A percentile compares a stretch with the other conserved stretches of the same genome.
Evolutionary conservation across 176 grass and related monocot species (phyloP).

Genomic region (Carex cristatella): DNA sequence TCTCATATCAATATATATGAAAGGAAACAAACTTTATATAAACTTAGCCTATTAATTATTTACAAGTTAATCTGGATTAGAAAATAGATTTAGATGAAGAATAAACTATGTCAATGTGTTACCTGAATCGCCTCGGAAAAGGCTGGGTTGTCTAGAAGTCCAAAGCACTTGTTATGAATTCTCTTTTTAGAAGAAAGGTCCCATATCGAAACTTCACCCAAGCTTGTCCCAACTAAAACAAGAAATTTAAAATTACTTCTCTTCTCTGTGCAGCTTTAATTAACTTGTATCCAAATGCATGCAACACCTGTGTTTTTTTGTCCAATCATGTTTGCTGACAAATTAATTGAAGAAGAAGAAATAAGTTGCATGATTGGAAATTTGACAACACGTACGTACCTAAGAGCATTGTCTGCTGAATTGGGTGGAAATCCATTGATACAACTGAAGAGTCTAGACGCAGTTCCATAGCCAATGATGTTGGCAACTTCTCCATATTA

Average conservation of each 20-base stretch:
- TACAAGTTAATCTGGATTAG: not conserved
- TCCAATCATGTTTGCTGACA: not conserved
- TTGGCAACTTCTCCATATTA: constrained; percentile 25
- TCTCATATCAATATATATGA: not conserved
- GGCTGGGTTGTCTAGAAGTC: constrained; percentile 9
- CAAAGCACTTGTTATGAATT: constrained; percentile 17
- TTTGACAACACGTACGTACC: not conserved
- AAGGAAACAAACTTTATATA: not conserved
- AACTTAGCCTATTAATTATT: not conserved
- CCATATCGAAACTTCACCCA: constrained; percentile 28
- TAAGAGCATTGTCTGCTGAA: constrained; percentile 22
- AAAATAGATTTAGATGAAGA: not conserved
- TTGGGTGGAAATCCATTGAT: constrained; percentile 36
- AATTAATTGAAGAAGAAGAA: not conserved
- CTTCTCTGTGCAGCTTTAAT: not conserved
- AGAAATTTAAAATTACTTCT: not conserved
- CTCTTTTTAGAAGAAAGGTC: constrained; percentile 21
- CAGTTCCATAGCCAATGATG: constrained; percentile 8
- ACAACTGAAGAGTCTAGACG: constrained; percentile 18
- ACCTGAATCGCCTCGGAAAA: constrained; percentile 16
- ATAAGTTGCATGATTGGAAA: not conserved
- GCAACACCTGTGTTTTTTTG: not conserved
- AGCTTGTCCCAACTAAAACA: constrained; percentile 34
- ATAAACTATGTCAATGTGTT: not conserved
- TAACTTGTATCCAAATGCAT: not conserved